Conservation (phyloP, 345 rosid species). For the Acer yangbiense region DNA sequence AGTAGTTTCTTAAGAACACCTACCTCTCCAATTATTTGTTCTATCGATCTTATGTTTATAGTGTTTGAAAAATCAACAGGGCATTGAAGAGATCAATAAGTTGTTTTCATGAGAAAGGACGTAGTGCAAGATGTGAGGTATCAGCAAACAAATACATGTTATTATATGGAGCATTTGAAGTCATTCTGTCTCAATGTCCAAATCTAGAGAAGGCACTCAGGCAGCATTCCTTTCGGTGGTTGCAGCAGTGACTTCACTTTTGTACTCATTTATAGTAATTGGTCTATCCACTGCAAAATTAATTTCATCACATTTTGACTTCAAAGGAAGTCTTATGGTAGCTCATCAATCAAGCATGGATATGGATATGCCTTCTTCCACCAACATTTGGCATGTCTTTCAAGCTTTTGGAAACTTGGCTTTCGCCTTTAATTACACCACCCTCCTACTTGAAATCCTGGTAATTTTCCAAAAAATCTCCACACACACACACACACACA, state of each 20-base stretch:
- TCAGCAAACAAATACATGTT: conserved; percentile 31
- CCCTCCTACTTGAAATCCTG: conserved; percentile 34
- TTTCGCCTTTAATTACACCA: conserved; percentile 47
- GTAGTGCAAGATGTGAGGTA: conserved; percentile 21
- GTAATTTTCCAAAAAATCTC: background rate
- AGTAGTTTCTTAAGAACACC: conserved; percentile 14
- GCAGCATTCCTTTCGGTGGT: conserved; percentile 22
- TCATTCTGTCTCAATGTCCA: conserved; percentile 52
- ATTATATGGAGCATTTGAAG: conserved; percentile 32
- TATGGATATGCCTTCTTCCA: background rate
- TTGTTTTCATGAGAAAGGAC: conserved; percentile 33
- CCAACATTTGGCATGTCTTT: conserved; percentile 46
- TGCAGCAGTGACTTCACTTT: conserved; percentile 28
- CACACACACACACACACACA: too few species aligned
- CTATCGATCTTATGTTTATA: background rate
- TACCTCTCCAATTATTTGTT: background rate
- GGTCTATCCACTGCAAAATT: conserved; percentile 9
- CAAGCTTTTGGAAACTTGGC: conserved; percentile 60
- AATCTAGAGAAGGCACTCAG: conserved; percentile 40
- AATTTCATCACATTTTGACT: background rate
- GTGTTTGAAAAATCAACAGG: conserved; percentile 5
- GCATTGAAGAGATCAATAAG: conserved; percentile 26
- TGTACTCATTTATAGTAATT: conserved; percentile 24
- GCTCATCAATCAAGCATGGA: background rate
- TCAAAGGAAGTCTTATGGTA: conserved; percentile 9